Conservation (phyloP, 805 yeast genomes). For the Hanseniaspora thailandica region DNA sequence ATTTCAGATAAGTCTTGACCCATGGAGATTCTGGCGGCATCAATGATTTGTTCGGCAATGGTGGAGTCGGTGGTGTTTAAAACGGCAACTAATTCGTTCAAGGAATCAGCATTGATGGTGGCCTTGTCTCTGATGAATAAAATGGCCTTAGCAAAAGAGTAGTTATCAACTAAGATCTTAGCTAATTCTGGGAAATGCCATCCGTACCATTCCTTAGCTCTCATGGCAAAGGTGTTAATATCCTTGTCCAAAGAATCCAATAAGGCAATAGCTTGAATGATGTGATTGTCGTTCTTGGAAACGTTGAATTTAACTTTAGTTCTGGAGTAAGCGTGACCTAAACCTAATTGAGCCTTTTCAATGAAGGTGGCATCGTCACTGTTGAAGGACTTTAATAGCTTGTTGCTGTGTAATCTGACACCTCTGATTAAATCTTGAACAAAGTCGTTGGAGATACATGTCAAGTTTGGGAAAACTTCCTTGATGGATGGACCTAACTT, state of each 20-base stretch:
- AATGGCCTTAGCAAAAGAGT: conserved; percentile 70
- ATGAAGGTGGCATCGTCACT: conserved; percentile 73
- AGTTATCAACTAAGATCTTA: conserved; percentile 80
- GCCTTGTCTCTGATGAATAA: conserved; percentile 78
- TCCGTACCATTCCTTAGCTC: conserved; percentile 96
- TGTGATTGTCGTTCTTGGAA: conserved; percentile 97
- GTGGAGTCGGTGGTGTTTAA: conserved; percentile 85
- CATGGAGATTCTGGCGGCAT: conserved; percentile 94
- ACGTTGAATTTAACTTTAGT: conserved; percentile 98
- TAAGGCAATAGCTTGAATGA: conserved; percentile 95
- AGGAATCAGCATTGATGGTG: conserved; percentile 61
- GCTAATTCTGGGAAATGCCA: conserved; percentile 98
- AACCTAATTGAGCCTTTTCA: conserved; percentile 96
- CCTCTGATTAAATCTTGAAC: conserved; percentile 95
- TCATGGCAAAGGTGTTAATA: conserved; percentile 92
- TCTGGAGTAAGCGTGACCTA: conserved; percentile 97
- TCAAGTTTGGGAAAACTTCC: conserved; percentile 77
- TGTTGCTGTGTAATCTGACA: conserved; percentile 78
- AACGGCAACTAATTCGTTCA: conserved; percentile 79
- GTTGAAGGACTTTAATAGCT: conserved; percentile 68
- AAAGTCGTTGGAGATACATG: conserved; percentile 79
- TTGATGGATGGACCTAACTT: conserved; percentile 94
- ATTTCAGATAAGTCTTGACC: conserved; percentile 95
- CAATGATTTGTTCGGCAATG: conserved; percentile 79
- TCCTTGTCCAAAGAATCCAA: conserved; percentile 97